Evolutionary conservation across 345 rosid species (phyloP), one percentile per base, ranked within the genome.

Genomic region (Toxicodendron radicans): DNA sequence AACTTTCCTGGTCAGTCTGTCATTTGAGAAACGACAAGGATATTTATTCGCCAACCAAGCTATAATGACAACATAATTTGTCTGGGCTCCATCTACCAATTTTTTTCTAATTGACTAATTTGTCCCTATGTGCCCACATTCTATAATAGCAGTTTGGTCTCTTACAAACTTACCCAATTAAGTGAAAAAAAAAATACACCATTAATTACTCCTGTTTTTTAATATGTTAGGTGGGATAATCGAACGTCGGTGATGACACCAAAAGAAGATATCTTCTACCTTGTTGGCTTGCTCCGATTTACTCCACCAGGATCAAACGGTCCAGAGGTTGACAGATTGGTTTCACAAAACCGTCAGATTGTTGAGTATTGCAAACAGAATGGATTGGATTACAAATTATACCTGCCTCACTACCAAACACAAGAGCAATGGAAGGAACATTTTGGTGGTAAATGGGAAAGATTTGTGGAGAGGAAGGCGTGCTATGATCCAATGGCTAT

Each of bases 371-470:
- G 99, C 79, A 75, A 51, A 8, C 48, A 79, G 18, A 83, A 61
- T 14, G 85, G 83, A 23, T 73, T 90, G n/a, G 99, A 90, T 77
- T 95, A 87, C 84, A 95, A 95, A 77, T 60, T 87, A 8, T 95
- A 93, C 80, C 90, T 93, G 45, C 98, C 99, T 75, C 92, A 93
- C 78, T 93, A 93, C 84, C 83, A 89, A 58, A 83, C 91, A 7
- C 81, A 57, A 49, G 89, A 91, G 70, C 98, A 89, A 4, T 95
- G 98, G 99, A 75, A 84, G 77, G 79, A 85, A 14, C 99, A 95
- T 79, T 95, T 91, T 60, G 99, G 97, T 16, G 76, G 83, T 66
- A 86, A 68, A 77, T 95, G 99, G 99, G 57, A 84, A 0, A 81
- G 84, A 78, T 95, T 95, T 51, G 82, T 78, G 24, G 88, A 89